Conservation (phyloP, 176 grass and related monocot species). For the Themeda triandra region DNA sequence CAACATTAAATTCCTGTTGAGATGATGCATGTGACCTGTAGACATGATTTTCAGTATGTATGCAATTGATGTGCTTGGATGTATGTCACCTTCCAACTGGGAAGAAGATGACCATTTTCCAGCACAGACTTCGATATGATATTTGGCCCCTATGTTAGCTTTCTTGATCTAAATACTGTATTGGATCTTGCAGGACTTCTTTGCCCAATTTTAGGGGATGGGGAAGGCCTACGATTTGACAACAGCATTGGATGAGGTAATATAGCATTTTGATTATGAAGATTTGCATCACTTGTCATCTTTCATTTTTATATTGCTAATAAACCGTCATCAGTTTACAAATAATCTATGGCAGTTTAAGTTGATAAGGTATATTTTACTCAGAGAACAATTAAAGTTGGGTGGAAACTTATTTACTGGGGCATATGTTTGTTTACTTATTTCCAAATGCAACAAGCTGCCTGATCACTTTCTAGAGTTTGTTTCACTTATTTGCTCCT, state of each 20-base stretch:
- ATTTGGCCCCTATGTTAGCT: not conserved
- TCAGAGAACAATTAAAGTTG: not conserved
- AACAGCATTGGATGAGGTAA: slow-evolving; percentile 39
- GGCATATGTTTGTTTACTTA: not conserved
- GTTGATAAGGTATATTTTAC: not conserved
- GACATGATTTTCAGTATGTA: not conserved
- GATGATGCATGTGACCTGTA: not conserved
- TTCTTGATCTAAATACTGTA: not conserved
- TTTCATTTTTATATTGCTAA: not conserved
- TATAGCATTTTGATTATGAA: not conserved
- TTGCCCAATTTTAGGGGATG: slow-evolving; percentile 54
- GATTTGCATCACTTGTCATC: not conserved
- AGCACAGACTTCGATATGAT: not conserved
- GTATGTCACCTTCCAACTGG: not conserved
- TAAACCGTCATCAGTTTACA: not conserved
- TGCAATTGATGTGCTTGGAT: not conserved
- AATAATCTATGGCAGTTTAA: not conserved
- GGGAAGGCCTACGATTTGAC: slow-evolving; percentile 27
- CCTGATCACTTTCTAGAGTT: not conserved
- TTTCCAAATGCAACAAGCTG: not conserved
- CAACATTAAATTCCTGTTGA: not conserved
- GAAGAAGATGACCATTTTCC: not conserved
- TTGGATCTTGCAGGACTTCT: slow-evolving; percentile 38
- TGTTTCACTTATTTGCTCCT: not conserved
- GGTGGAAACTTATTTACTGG: not conserved